These are phyloP conservation scores for Pyricularia grisea DNA, from an alignment of 2,329 filamentous ascomycete genomes.

Conservation along the genomic window DNA sequence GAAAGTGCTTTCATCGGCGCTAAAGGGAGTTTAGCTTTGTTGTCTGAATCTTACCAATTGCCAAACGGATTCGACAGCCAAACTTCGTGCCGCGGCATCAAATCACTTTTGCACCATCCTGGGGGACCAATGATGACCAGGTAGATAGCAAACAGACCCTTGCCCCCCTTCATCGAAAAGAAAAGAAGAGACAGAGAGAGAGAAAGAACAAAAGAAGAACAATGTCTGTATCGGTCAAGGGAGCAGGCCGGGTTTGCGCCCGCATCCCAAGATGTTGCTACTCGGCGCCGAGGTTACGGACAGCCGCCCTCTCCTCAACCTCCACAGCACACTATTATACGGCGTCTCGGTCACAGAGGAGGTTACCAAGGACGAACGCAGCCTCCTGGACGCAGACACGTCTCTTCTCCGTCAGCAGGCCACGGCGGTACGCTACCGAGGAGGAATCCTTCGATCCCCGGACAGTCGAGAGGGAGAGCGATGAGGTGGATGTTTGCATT, in stretches of 20 bases:
- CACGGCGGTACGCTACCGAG: conserved; percentile 18
- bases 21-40: not conserved
- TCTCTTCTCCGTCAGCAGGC: conserved; percentile 15
- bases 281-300: not conserved
- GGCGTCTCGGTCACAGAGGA: not conserved
- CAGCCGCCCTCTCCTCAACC: not conserved
- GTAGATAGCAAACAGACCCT: not conserved
- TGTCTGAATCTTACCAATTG: not conserved
- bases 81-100: not conserved
- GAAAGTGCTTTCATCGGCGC: not conserved
- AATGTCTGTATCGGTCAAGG: not conserved
- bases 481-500: conserved; percentile 94
- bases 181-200: too few relatives aligned
- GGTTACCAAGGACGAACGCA: not conserved
- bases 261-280: not conserved
- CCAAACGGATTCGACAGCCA: not conserved
- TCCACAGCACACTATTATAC: not conserved
- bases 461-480: conserved; percentile 73
- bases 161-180: not conserved
- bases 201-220: not conserved
- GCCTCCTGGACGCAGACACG: conserved; percentile 7
- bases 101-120: not conserved
- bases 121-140: not conserved
- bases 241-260: not conserved
- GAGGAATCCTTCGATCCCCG: conserved; percentile 57